Evolutionary conservation across 306 rosid species (phyloP), one percentile per base, ranked within the genome.

Genomic region (Vigna radiata): DNA sequence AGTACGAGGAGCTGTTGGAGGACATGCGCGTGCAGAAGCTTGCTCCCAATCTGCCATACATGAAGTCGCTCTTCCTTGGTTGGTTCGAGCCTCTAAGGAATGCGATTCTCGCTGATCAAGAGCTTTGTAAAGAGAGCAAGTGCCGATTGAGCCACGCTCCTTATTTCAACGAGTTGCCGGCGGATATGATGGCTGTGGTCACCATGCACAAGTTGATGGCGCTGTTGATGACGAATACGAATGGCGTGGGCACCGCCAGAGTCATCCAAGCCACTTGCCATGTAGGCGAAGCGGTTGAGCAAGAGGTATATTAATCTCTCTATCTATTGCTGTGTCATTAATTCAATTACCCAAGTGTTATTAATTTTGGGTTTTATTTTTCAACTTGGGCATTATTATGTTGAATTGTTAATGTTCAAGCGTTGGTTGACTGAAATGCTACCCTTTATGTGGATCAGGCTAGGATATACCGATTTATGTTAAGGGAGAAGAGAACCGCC

Each of bases 171-270:
- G 76, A 79, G 16, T 79, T 95, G 62, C 91, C 97, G 0, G 85
- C 97, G 0, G 97, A 88, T 16, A 92, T 82, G 94, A 93, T 93
- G 97, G 97, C 97, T 1, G 97, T 95, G 19, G 88, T 95, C 53
- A 88, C 97, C 6, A 95, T 95, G 99, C 99, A 95, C 76, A 89
- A 89, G 84, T 77, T 95, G 89, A 89, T 92, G 97, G 97, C 91
- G n/a, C 78, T 92, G 84, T 78, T 95, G 90, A 95, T 95, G 97
- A 85, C 96, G 15, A 87, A 81, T 77, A 58, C 13, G 74, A 89
- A 82, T 66, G 94, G 92, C 2, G 39, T 82, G 5, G 97, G 97
- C n/a, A 56, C 53, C 77, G 83, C 88, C 44, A 70, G 92, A 72
- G 97, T 95, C 6, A 79, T 89, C 46, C 97, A 90, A 65, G 96